A percentile compares a stretch with the other conserved stretches of the same genome.
These are phyloP conservation scores for Aphanoascus verrucosus DNA, from an alignment of 2,329 filamentous ascomycete genomes.

Conservation along the genomic window DNA sequence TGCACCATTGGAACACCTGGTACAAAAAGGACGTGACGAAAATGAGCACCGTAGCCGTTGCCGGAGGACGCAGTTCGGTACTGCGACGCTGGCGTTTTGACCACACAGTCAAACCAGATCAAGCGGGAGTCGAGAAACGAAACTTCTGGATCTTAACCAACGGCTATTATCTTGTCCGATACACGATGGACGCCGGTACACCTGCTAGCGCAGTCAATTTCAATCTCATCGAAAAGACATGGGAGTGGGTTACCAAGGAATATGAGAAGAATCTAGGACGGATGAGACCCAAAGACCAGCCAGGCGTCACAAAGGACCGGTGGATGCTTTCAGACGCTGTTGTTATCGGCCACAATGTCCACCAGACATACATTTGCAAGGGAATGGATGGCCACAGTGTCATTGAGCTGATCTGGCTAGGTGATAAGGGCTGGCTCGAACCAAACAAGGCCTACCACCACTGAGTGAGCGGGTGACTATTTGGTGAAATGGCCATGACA, in stretches of 20 bases:
- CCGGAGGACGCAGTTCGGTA: slow-evolving; percentile 33
- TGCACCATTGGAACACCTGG: slow-evolving; percentile 39
- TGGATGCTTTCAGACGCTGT: slow-evolving; percentile 32
- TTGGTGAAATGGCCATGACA: no score
- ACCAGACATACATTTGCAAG: slow-evolving; percentile 35
- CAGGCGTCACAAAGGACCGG: slow-evolving; percentile 33
- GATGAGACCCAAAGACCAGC: slow-evolving; percentile 31
- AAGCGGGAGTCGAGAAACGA: slow-evolving; percentile 27
- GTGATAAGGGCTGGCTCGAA: background rate
- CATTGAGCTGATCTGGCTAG: slow-evolving; percentile 36
- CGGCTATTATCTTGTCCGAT: slow-evolving; percentile 35
- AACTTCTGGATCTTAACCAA: slow-evolving; percentile 38
- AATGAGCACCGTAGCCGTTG: slow-evolving; percentile 34
- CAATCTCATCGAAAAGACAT: slow-evolving; percentile 35
- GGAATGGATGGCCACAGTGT: slow-evolving; percentile 33
- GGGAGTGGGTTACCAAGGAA: slow-evolving; percentile 34
- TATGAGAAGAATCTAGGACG: slow-evolving; percentile 33
- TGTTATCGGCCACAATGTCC: slow-evolving; percentile 34
- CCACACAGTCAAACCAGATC: slow-evolving; percentile 26
- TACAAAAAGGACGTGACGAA: slow-evolving; percentile 37
- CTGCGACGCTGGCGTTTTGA: slow-evolving; percentile 38
- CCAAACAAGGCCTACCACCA: background rate
- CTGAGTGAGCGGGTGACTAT: no score
- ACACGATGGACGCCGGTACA: slow-evolving; percentile 29
- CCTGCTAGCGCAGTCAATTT: slow-evolving; percentile 35